Base-by-base conservation (phyloP, 1,139 yeast species). In the Taphrina pruni region DNA sequence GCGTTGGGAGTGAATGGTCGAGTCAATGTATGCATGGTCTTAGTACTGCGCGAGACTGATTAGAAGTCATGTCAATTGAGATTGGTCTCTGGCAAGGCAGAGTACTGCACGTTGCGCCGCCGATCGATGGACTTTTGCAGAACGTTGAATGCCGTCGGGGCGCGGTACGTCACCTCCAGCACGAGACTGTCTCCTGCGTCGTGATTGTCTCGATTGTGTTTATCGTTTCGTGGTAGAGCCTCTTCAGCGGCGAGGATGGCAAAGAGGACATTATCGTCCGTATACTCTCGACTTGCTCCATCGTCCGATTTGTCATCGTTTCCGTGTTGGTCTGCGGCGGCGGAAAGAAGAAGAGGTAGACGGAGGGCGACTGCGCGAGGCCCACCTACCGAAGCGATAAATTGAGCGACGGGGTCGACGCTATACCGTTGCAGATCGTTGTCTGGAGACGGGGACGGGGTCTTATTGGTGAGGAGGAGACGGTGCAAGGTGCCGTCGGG, bases 321-420 rank as follows among this genome's bases (percentile, higher is more conserved):
- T n/a, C 4, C 57, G 65, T 38, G 35, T 26, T 2, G 32, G 32
- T 26, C 32, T 26, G 32, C 4, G 1, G 32, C 4, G 32, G 4
- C 4, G 32, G 4, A 2, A 4, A 4, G 32, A 26, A 26, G 32
- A 26, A 26, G 4, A 4, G 32, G 32, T 6, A 36, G 26, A 14
- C 39, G 52, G 20, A 62, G 39, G 41, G 58, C 66, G 39, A 62
- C 60, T 43, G 58, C 43, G 7, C 66, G 58, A 20, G 52, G 60
- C 5, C 43, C 57, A 14, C 43, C 66, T 12, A 41, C 0, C 7
- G 32, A 8, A 36, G 60, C 41, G 39, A 62, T 51, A 39, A 62
- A 62, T 9, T 51, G 38, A 26, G 43, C 26, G 58, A 62, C 58
- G 7, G 52, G 56, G 41, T 62, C 66, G 52, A 41, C 26, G 36